A percentile compares a stretch with the other conserved stretches of the same genome.
These are phyloP conservation scores for Lagenaria siceraria DNA, from an alignment of 306 rosid species.

Conservation along the genomic window DNA sequence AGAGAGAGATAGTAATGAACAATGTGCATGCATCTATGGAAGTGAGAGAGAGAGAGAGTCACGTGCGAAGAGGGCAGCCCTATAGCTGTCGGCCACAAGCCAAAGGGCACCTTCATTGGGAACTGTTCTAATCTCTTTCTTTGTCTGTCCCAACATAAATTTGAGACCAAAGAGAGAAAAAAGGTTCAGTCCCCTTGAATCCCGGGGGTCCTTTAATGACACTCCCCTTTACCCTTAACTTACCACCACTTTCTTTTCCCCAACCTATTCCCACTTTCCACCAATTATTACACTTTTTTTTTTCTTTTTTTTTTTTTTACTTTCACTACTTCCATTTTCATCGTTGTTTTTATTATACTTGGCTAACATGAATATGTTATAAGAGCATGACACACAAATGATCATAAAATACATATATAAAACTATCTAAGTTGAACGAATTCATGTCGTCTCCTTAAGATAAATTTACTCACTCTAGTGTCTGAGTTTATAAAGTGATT, in stretches of 20 bases:
- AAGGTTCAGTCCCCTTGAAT: constrained; percentile 2
- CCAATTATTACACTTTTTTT: neutral
- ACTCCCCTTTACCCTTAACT: neutral
- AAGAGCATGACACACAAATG: no score
- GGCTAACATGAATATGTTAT: no score
- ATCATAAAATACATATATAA: no score
- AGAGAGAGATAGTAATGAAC: neutral
- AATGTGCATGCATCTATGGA: neutral
- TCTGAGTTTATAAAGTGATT: no score
- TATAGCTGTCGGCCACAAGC: constrained; percentile 11
- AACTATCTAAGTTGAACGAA: no score
- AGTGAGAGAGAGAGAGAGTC: neutral
- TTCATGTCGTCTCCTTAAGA: no score
- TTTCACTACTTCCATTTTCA: no score
- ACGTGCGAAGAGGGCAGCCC: neutral
- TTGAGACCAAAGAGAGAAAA: neutral
- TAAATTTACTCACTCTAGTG: no score
- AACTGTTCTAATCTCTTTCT: neutral
- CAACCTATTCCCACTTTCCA: neutral
- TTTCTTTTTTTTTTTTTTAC: no score
- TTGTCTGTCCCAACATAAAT: no score
- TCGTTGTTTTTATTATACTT: no score
- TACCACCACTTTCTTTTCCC: neutral
- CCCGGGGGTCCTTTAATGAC: constrained; percentile 4
- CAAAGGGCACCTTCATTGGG: neutral